A percentile compares a stretch with the other conserved stretches of the same genome.
Conservation (phyloP, 371 early-diverging fungal genomes). For the Apophysomyces elegans region DNA sequence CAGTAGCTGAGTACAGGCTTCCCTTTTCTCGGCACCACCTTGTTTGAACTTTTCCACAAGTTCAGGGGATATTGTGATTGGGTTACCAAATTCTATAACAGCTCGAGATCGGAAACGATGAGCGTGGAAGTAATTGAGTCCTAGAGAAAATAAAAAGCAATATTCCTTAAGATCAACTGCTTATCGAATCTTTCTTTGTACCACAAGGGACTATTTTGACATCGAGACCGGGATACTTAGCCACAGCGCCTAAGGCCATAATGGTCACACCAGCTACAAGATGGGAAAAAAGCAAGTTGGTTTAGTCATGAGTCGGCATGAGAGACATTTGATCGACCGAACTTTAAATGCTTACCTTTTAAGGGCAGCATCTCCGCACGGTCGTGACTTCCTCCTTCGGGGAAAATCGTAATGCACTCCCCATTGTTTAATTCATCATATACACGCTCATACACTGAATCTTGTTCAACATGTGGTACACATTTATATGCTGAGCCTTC, state of each 20-base stretch:
- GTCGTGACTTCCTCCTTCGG: conserved; percentile 95
- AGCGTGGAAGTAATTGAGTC: conserved; percentile 92
- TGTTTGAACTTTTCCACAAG: conserved; percentile 77
- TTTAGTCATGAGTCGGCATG: background rate
- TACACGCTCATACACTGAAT: conserved; percentile 78
- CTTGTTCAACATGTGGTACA: conserved; percentile 85
- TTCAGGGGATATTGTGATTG: conserved; percentile 73
- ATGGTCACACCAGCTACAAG: conserved; percentile 70
- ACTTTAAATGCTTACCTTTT: conserved; percentile 58
- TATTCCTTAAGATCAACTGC: background rate
- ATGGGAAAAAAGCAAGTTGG: background rate
- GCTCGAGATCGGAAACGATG: conserved; percentile 92
- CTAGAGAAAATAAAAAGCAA: conserved; percentile 20
- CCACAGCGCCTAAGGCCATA: conserved; percentile 92
- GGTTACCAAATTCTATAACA: conserved; percentile 92
- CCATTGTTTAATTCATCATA: conserved; percentile 74
- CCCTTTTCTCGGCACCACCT: conserved; percentile 81
- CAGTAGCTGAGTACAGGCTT: conserved; percentile 75
- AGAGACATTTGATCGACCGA: background rate
- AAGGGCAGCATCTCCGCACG: conserved; percentile 91
- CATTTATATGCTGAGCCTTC: conserved; percentile 71
- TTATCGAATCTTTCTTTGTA: conserved; percentile 16
- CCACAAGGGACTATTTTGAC: conserved; percentile 90
- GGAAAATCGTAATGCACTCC: conserved; percentile 91
- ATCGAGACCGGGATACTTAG: conserved; percentile 75